Base-by-base conservation (phyloP, 331 rosid species). In the Quercus tomentella region DNA sequence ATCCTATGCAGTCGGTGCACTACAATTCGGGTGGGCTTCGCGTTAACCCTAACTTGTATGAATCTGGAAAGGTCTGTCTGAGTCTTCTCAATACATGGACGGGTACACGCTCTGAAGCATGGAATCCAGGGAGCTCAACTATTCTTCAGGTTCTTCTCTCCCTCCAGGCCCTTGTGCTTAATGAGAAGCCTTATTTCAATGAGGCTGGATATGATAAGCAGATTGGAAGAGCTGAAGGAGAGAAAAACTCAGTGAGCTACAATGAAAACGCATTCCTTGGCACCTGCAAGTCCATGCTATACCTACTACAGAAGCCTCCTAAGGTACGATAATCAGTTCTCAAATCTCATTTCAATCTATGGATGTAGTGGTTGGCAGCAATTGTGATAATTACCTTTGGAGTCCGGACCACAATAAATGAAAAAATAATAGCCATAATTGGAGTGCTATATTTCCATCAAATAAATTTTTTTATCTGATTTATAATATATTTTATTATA, bases 171-270 rank as follows among this genome's bases (percentile, higher is more conserved):
- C 99, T 93, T 33, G 98, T 96, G 83, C 97, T 96, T 28, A 96
- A 96, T 20, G 99, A 93, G 78, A 96, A 86, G 89, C 99, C 99
- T 66, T 96, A 96, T 87, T 96, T 93, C 87, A 96, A 96, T 21
- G 99, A 96, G 86, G 99, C 99, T 62, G 99, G 99, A 49, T 93
- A 93, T 84, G 97, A 93, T 85, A 91, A 84, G 72, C 99, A 91
- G 86, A 74, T 90, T 6, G 99, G 99, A 72, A 79, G 90, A 90
- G 90, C 93, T 14, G 97, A 96, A 81, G 99, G 97, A 82, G 98
- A 96, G 94, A 96, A 81, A 75, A 96, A 93, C 88, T 96, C 99
- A 0, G 88, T 87, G 18, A 85, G 97, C 90, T 96, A 93, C 84
- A 96, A 96, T n/a, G 99, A 96, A 81, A 96, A 91, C 67, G 97